phyloP scores from a whole-genome alignment of 441 rosid species.

The Monsonia emarginata region DNA sequence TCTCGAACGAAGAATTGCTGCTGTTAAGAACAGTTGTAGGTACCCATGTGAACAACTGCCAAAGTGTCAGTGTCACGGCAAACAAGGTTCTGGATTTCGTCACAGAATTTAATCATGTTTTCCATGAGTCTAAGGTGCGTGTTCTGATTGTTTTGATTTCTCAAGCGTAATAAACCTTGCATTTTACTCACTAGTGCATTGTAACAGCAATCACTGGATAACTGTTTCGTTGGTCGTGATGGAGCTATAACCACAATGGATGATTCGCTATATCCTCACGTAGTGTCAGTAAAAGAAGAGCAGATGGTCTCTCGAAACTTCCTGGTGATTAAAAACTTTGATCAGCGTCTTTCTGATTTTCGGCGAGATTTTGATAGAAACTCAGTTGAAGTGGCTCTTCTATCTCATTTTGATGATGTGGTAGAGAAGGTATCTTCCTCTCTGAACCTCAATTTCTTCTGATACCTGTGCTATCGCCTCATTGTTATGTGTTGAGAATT shows the following conservation, averaged over 20 bases:
- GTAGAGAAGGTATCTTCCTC: conserved; percentile 45
- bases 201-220: conserved; percentile 53
- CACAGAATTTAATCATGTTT: conserved; percentile 43
- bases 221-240: conserved; percentile 36
- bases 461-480: too few relatives aligned
- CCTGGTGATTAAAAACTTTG: conserved; percentile 50
- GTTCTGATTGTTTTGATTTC: conserved; percentile 10
- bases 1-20: conserved; percentile 54
- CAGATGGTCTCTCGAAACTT: conserved; percentile 45
- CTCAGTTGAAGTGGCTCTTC: conserved; percentile 37
- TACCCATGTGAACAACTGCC: conserved; percentile 51
- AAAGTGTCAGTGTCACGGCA: conserved; percentile 40
- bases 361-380: conserved; percentile 35
- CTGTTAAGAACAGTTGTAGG: conserved; percentile 53
- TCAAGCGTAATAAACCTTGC: conserved; percentile 15
- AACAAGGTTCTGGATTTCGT: conserved; percentile 36
- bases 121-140: conserved; percentile 64
- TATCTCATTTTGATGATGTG: conserved; percentile 36
- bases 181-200: conserved; percentile 24
- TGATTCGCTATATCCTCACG: conserved; percentile 26
- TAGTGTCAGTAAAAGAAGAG: conserved; percentile 44
- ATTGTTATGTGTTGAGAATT: not conserved
- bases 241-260: conserved; percentile 29
- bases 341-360: conserved; percentile 37
- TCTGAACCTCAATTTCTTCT: not conserved